Evolutionary conservation across 2,329 filamentous ascomycete genomes (phyloP).

Genomic region (Pseudogymnoascus sp.): DNA sequence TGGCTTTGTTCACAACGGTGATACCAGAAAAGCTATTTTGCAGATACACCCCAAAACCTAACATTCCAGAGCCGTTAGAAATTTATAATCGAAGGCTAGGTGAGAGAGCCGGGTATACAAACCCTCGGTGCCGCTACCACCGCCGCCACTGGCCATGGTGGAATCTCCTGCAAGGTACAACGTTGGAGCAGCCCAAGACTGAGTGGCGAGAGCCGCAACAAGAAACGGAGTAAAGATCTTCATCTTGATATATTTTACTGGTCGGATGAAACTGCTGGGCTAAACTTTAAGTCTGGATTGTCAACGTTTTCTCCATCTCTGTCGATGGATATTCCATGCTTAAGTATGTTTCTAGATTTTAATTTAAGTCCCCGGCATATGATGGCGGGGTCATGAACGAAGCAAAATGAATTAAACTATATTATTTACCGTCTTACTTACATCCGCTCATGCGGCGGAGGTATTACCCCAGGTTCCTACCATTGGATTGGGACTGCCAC

Average conservation of each 20-base stretch:
- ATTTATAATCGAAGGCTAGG: conserved; percentile 10
- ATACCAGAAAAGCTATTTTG: conserved; percentile 40
- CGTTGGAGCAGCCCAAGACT: conserved; percentile 28
- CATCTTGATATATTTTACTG: conserved; percentile 13
- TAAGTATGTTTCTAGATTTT: background rate
- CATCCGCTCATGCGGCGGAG: conserved; percentile 3
- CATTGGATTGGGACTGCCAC: background rate
- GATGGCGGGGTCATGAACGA: background rate
- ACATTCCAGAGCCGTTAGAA: conserved; percentile 9
- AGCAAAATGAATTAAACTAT: background rate
- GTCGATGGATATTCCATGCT: background rate
- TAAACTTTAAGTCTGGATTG: background rate
- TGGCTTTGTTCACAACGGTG: conserved; percentile 53
- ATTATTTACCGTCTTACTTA: background rate
- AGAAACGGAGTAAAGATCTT: conserved; percentile 14
- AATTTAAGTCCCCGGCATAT: background rate
- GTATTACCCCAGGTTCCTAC: background rate
- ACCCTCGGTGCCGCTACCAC: conserved; percentile 36
- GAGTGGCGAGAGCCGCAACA: conserved; percentile 19
- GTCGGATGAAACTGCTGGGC: background rate
- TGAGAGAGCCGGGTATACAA: conserved; percentile 11
- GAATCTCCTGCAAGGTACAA: conserved; percentile 53
- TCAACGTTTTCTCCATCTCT: background rate
- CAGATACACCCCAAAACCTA: conserved; percentile 58
- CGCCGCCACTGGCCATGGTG: conserved; percentile 47